Conservation (phyloP, 768 basidiomycete species). For the Lepiota brunneoincarnata region DNA sequence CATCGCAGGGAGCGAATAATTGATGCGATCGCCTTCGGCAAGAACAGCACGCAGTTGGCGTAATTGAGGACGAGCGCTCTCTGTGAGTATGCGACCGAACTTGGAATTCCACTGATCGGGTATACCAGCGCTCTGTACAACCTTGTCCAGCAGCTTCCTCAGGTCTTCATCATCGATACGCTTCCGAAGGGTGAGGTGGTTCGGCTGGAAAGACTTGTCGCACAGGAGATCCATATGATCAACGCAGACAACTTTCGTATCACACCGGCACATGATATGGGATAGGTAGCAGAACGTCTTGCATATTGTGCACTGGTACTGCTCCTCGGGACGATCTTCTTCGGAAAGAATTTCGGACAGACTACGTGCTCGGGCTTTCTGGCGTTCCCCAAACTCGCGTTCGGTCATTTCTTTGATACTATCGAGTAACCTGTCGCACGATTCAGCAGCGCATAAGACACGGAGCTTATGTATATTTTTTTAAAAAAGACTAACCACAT, state of each 20-base stretch:
- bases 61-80: conserved; percentile 69
- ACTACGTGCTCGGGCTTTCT: conserved; percentile 54
- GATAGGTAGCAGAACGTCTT: conserved; percentile 95
- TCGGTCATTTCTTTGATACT: conserved; percentile 87
- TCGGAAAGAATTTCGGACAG: conserved; percentile 71
- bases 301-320: conserved; percentile 93
- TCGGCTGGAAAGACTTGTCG: conserved; percentile 35
- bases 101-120: conserved; percentile 77
- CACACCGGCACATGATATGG: conserved; percentile 82
- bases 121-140: conserved; percentile 68
- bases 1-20: conserved; percentile 70
- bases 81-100: conserved; percentile 61
- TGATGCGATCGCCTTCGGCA: conserved; percentile 87
- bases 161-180: conserved; percentile 82
- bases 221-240: conserved; percentile 83
- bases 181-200: conserved; percentile 65
- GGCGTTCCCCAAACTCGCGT: conserved; percentile 72
- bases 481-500: conserved; percentile 63
- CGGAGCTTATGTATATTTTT: no score
- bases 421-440: conserved; percentile 66
- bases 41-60: conserved; percentile 79
- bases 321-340: conserved; percentile 85
- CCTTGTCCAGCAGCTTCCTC: conserved; percentile 58
- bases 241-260: conserved; percentile 76
- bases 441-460: conserved; percentile 2